These are phyloP conservation scores for Zymoseptoria passerinii DNA, from an alignment of 2,329 filamentous ascomycete genomes.

Conservation along the genomic window DNA sequence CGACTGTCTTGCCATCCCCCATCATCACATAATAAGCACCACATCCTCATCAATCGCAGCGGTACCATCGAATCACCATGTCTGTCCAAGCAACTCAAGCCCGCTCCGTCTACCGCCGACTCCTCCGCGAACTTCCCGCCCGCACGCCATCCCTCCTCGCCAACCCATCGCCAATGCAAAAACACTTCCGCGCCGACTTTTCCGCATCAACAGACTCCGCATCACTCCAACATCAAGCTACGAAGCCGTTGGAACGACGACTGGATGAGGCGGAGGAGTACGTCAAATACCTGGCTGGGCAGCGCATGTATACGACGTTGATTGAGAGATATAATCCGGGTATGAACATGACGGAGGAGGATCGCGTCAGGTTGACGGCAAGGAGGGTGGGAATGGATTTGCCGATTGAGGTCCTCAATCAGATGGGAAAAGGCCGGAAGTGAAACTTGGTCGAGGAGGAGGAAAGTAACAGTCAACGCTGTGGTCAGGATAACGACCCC, in stretches of 20 bases:
- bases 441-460: neutral
- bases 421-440: neutral
- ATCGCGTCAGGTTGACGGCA: slow-evolving; percentile 75
- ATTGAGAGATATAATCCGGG: slow-evolving; percentile 91
- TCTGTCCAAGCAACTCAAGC: slow-evolving; percentile 38
- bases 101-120: slow-evolving; percentile 75
- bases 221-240: slow-evolving; percentile 32
- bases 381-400: slow-evolving; percentile 84
- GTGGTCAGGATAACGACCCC: neutral
- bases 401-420: slow-evolving; percentile 47
- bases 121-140: slow-evolving; percentile 82
- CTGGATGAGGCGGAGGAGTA: slow-evolving; percentile 64
- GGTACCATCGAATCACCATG: slow-evolving; percentile 22
- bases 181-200: slow-evolving; percentile 59
- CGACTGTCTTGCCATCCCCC: neutral
- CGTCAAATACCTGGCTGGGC: slow-evolving; percentile 71
- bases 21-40: no score
- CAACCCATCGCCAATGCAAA: slow-evolving; percentile 59
- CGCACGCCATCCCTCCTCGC: slow-evolving; percentile 47
- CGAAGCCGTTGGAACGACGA: slow-evolving; percentile 25
- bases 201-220: slow-evolving; percentile 20
- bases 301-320: slow-evolving; percentile 71
- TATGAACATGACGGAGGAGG: slow-evolving; percentile 76
- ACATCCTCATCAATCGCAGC: neutral
- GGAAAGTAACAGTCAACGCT: neutral